phyloP scores from a whole-genome alignment of 2,329 filamentous ascomycete genomes.

The Xylaria sp. region DNA sequence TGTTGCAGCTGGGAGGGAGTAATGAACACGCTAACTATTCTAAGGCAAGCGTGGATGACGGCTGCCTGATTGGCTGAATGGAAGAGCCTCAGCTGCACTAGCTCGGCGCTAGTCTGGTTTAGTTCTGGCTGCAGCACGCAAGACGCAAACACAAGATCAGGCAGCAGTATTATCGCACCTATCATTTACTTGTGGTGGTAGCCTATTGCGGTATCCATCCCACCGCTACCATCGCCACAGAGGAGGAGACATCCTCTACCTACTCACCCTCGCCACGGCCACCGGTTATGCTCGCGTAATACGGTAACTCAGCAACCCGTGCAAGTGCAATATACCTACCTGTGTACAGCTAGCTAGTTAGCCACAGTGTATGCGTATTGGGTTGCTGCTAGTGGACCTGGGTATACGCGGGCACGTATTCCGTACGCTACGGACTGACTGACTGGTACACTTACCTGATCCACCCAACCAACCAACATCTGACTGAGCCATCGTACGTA shows the following conservation, averaged over 20 bases:
- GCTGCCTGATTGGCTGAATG: neutral
- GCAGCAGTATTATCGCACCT: slow-evolving; percentile 34
- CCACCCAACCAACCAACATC: slow-evolving; percentile 15
- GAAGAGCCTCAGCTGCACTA: slow-evolving; percentile 21
- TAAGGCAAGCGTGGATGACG: neutral
- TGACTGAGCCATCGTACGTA: neutral
- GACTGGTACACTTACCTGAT: neutral
- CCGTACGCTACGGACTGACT: too few relatives aligned
- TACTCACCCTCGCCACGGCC: neutral
- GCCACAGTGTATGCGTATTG: neutral
- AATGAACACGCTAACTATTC: neutral
- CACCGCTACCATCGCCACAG: neutral
- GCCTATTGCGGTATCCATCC: neutral
- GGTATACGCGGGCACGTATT: too few relatives aligned
- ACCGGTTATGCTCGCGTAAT: slow-evolving; percentile 1
- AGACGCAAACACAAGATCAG: slow-evolving; percentile 27
- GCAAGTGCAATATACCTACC: neutral
- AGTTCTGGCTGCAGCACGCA: neutral
- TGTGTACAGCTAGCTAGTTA: neutral
- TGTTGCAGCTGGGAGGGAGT: neutral
- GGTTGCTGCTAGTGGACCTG: too few relatives aligned
- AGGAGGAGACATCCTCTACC: neutral
- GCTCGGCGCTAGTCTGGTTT: slow-evolving; percentile 4
- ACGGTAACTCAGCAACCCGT: neutral
- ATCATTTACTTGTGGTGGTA: neutral